Percentiles rank a stretch among this genome's conserved stretches.
phyloP scores from a whole-genome alignment of 345 rosid genomes.

The Lumnitzera racemosa region DNA sequence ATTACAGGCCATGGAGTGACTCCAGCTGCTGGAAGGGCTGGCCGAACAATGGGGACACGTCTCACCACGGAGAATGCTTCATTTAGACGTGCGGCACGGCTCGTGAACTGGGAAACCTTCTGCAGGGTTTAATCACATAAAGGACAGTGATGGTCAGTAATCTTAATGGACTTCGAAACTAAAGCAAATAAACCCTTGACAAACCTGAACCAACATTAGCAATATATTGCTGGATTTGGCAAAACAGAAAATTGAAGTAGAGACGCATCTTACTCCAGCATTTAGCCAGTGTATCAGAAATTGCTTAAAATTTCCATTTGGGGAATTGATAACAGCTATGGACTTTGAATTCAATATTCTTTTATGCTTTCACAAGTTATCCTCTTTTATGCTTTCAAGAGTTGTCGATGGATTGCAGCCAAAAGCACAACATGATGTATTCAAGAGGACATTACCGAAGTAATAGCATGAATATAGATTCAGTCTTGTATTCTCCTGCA shows the following conservation, averaged over 20 bases:
- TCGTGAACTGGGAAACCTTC: conserved; percentile 69
- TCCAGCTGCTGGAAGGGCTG: conserved; percentile 57
- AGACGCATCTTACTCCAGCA: too few species aligned
- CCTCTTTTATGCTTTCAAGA: too few species aligned
- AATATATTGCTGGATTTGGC: too few species aligned
- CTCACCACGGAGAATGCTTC: conserved; percentile 83
- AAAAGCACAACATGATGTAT: too few species aligned
- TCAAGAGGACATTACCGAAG: too few species aligned
- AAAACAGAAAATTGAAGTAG: too few species aligned
- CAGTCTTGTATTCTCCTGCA: too few species aligned
- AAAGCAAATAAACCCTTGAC: background rate
- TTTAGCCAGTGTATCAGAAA: background rate
- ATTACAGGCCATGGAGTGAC: conserved; percentile 76
- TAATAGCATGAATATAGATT: too few species aligned
- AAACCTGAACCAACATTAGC: background rate
- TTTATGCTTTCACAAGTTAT: too few species aligned
- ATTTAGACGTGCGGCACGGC: conserved; percentile 67
- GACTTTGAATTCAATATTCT: too few species aligned
- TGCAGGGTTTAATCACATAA: conserved; percentile 21
- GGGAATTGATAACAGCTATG: too few species aligned
- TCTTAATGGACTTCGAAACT: background rate
- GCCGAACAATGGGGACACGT: conserved; percentile 70
- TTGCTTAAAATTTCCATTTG: background rate
- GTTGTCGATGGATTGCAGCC: too few species aligned
- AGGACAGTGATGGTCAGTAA: background rate